Evolutionary conservation across 768 basidiomycete genomes (phyloP), one percentile per base, ranked within the genome.

Genomic region (Rhodotorula graminis): DNA sequence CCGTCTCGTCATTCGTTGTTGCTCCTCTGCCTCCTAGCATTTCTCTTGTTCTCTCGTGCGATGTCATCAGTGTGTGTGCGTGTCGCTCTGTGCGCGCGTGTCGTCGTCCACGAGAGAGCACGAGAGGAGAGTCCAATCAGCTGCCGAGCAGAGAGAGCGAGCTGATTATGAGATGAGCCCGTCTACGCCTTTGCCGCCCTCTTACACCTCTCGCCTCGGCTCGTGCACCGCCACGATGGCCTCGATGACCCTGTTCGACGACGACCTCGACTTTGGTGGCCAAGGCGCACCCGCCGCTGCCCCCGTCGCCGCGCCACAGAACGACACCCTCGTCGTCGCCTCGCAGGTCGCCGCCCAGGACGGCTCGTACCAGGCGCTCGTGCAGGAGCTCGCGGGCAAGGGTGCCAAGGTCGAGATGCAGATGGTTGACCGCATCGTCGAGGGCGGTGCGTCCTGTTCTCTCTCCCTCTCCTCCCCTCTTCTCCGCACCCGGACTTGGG

Each of bases 361-460:
- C 78, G 92, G 92, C 46, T 85, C 84, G 79, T 92, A 92, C 79
- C 90, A 92, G 80, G 80, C 85, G 2, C 82, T 91, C 72, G 84
- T 91, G 64, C 84, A 86, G 14, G 83, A 84, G 74, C 82, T 92
- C 69, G 27, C 58, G 6, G 60, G 61, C 19, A 78, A 82, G 47
- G 87, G 53, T 29, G 53, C 53, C 44, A 78, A 82, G 47, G 87
- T 91, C 44, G 91, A 93, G 77, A 88, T 85, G 78, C 88, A 92
- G 79, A 87, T 93, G 83, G 82, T 93, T 42, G 92, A 94, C 80
- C 84, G 92, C 71, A 82, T 94, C 72, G 82, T 92, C 25, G 91
- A 91, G 81, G 85, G 86, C 83, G 92, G 92, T 92, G 78, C 64
- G 84, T 68, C 23, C 46, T 60, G n/a, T 21, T n/a, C 37, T 18